Evolutionary conservation across 2,329 filamentous ascomycete species (phyloP).

Genomic region (Chalaropsis ovoidea): DNA sequence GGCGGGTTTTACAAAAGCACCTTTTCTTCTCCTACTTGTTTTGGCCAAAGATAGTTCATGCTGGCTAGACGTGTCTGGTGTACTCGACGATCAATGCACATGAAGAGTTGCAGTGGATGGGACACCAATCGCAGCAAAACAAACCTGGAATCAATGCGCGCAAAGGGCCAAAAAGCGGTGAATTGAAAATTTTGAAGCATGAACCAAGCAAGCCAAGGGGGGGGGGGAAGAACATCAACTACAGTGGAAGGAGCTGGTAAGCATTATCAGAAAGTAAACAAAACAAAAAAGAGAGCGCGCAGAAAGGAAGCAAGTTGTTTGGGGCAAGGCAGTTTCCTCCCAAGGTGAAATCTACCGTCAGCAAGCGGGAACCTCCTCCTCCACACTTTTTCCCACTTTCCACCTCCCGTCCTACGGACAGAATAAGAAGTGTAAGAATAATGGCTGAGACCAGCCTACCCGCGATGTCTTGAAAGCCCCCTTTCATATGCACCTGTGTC

Average conservation of each 20-base stretch:
- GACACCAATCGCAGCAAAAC: background rate
- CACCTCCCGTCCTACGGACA: no score
- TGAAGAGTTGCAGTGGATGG: slow-evolving; percentile 1
- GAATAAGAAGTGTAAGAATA: background rate
- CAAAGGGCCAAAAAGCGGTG: slow-evolving; percentile 7
- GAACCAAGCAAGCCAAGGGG: background rate
- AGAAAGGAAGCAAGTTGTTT: background rate
- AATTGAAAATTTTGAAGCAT: background rate
- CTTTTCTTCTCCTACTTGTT: background rate
- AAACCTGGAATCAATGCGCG: background rate
- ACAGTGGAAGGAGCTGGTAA: no score
- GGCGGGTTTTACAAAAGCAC: background rate
- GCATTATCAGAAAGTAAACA: background rate
- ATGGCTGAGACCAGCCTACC: background rate
- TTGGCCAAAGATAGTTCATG: background rate
- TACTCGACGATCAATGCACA: slow-evolving; percentile 7
- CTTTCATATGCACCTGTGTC: background rate
- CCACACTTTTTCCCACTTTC: no score
- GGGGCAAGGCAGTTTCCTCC: no score
- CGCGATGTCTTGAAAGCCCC: background rate
- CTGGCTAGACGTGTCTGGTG: background rate
- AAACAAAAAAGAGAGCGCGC: background rate
- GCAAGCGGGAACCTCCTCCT: no score
- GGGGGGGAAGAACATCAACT: no score
- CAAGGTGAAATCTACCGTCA: no score